Base-by-base conservation (phyloP, 192 early-diverging fungal genomes). In the Funneliformis mosseae region DNA sequence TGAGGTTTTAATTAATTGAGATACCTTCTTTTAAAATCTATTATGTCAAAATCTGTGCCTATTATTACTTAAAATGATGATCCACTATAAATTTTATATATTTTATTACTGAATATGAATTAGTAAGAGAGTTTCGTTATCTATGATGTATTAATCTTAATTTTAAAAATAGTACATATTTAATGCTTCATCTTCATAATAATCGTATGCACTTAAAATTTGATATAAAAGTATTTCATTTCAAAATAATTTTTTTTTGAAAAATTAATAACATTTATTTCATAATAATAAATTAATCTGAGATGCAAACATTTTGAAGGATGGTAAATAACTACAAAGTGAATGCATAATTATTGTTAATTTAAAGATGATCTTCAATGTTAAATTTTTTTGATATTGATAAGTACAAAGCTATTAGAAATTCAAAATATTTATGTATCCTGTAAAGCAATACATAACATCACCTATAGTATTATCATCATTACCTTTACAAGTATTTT, bases 161-260 rank as follows among this genome's bases (percentile, higher is more conserved):
- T 50, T 48, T 78, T 68, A 55, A 43, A 14, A 46, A 78, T 14
- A 68, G 61, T 50, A 16, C 12, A 5, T 41, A 33, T 45, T n/a
- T 78, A 33, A 39, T 67, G 38, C 12, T 27, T 64, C 77, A 78
- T 62, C 63, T 78, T 39, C 62, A 18, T 18, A 67, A 45, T 67
- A 68, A 64, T 23, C 77, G 68, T 38, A 23, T 78, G n/a, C 77
- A 78, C 38, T 27, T 78, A 45, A 78, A 78, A 6, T 78, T 78
- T 39, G 10, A n/a, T 27, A 68, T 43, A 45, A 78, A 78, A 43
- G 77, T 78, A 59, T 21, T n/a, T 59, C 60, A n/a, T 18, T 10
- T 76, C 23, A 55, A n/a, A n/a, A n/a, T n/a, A n/a, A n/a, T n/a
- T n/a, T n/a, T n/a, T n/a, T n/a, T n/a, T n/a, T n/a, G n/a, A n/a